Evolutionary conservation across 345 rosid species (phyloP).

Genomic region (Populus tremula): DNA sequence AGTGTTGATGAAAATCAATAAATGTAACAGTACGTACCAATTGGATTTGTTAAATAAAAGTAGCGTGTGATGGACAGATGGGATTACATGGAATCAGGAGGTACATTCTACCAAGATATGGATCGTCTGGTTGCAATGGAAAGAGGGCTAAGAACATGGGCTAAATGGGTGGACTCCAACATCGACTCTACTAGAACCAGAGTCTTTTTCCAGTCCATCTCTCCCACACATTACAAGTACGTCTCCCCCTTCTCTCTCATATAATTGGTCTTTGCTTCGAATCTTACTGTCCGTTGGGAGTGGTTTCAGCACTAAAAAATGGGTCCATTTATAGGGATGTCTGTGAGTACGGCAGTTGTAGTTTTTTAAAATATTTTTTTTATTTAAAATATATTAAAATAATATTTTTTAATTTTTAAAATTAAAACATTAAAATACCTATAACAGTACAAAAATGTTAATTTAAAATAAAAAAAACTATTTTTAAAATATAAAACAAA

Average conservation of each 20-base stretch:
- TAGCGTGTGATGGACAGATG: conserved; percentile 49
- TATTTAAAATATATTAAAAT: too few species aligned
- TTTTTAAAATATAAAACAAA: too few species aligned
- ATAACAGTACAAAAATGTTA: too few species aligned
- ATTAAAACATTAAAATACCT: too few species aligned
- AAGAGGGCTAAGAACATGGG: conserved; percentile 81
- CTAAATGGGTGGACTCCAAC: conserved; percentile 67
- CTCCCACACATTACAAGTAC: conserved; percentile 92
- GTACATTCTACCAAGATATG: conserved; percentile 72
- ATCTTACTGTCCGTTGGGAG: not conserved
- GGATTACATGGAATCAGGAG: conserved; percentile 84
- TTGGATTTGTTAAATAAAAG: too few species aligned
- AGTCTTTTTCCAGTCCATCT: conserved; percentile 77
- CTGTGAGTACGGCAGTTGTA: too few species aligned
- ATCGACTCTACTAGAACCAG: conserved; percentile 49
- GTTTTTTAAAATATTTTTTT: too few species aligned
- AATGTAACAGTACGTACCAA: not conserved
- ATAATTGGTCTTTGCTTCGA: not conserved
- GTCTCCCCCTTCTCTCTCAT: not conserved
- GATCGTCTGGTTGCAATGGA: conserved; percentile 74
- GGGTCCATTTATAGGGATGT: conserved; percentile 18
- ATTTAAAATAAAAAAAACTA: too few species aligned
- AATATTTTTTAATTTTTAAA: too few species aligned
- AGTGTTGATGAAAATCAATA: not conserved
- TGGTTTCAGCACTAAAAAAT: conserved; percentile 20